Base-by-base conservation (phyloP, 495 filamentous ascomycete species). In the Trypethelium eluteriae region DNA sequence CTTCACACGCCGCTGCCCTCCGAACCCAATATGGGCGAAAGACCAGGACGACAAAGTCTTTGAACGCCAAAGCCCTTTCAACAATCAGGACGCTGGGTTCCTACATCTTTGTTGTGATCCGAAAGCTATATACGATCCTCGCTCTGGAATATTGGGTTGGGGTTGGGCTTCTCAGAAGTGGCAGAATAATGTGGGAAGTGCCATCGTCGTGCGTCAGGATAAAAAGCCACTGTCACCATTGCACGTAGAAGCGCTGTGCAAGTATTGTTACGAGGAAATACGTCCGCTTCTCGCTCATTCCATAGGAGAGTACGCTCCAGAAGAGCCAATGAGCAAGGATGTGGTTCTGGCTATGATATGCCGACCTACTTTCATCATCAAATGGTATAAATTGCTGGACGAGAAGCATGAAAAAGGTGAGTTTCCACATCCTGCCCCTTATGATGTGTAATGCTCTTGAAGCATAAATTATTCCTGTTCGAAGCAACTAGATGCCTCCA, bases 11-110 rank as follows among this genome's bases (percentile, higher is more conserved):
- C 36, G 57, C 38, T 63, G 35, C 32, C 56, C 56, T 6, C 57
- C 14, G 38, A 34, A 63, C 34, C 57, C 65, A 61, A 63, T 46
- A 18, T 67, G 57, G 65, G 16, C n/a, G 5, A 63, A 62, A 25
- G 49, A 38, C 56, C 5, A 67, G 34, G 38, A 62, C 11, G 14
- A 44, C 14, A 35, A 32, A 16, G 47, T 62, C 9, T 50, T 62
- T 34, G 39, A 63, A 25, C 25, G 25, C 46, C 16, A 66, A 41
- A 66, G 44, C 38, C 49, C 64, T 62, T 57, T 39, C 9, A 39
- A 62, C 36, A 66, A 66, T 49, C 32, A 66, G 32, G 64, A 66
- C 38, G 64, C 64, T 39, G 39, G 18, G 32, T 61, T 61, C 47
- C 64, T 66, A 10, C 64, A 56, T 50, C 35, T 39, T 7, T 46